phyloP scores from a whole-genome alignment of 495 filamentous ascomycete genomes.

The Trichoderma reesei region DNA sequence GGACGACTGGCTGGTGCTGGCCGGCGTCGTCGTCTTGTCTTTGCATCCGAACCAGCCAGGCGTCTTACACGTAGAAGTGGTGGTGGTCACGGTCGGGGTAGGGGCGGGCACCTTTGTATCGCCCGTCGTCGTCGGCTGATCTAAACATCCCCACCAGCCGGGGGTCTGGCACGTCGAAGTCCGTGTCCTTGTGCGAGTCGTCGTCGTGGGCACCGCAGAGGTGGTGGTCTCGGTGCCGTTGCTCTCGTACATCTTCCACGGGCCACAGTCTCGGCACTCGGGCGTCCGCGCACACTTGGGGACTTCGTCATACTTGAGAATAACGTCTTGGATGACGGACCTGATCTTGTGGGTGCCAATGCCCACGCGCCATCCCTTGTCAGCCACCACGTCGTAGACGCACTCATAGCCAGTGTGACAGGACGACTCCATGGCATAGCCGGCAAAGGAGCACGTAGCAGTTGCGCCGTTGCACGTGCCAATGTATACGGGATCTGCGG shows the following conservation, averaged over 20 bases:
- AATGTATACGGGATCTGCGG: conserved; percentile 90
- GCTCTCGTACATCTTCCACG: conserved; percentile 89
- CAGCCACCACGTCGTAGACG: conserved; percentile 80
- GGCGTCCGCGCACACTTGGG: conserved; percentile 58
- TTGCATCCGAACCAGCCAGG: conserved; percentile 55
- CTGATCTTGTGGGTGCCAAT: conserved; percentile 79
- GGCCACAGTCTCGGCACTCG: conserved; percentile 82
- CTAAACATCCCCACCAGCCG: conserved; percentile 70
- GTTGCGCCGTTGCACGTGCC: conserved; percentile 86
- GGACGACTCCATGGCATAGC: conserved; percentile 84
- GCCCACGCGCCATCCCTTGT: conserved; percentile 82
- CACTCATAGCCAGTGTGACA: conserved; percentile 87
- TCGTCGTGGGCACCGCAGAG: conserved; percentile 42
- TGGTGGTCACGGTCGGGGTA: conserved; percentile 37
- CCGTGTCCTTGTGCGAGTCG: conserved; percentile 53
- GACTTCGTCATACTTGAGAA: conserved; percentile 68
- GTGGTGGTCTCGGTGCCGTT: conserved; percentile 72
- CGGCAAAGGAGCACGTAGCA: conserved; percentile 79
- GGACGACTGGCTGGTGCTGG: conserved; percentile 19
- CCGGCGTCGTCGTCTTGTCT: conserved; percentile 24
- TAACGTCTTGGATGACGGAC: conserved; percentile 73
- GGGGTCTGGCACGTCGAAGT: conserved; percentile 85
- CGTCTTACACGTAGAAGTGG: conserved; percentile 47
- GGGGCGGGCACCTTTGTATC: conserved; percentile 27
- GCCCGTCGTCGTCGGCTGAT: conserved; percentile 47